A percentile compares a stretch with the other conserved stretches of the same genome.
Evolutionary conservation across 192 early-diverging fungal species (phyloP).

Genomic region (Ambispora gerdemannii): DNA sequence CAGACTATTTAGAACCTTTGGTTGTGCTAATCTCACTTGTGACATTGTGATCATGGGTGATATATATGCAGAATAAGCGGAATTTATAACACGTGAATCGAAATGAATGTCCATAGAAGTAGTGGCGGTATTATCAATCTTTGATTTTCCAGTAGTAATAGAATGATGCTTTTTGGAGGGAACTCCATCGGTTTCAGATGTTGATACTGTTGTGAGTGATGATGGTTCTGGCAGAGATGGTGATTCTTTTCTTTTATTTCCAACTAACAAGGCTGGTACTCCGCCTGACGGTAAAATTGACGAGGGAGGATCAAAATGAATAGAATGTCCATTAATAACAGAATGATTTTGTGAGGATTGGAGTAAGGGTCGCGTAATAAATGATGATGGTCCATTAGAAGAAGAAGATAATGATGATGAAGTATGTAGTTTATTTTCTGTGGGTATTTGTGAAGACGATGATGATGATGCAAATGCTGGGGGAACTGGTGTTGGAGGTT

Average conservation of each 20-base stretch:
- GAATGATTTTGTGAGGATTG: neutral
- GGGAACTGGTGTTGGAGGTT: neutral
- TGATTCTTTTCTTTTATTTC: constrained; percentile 48
- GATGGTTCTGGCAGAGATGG: constrained; percentile 27
- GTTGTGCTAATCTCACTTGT: constrained; percentile 46
- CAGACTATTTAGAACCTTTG: constrained; percentile 36
- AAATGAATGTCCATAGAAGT: constrained; percentile 24
- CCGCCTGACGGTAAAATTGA: constrained; percentile 38
- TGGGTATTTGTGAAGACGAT: neutral
- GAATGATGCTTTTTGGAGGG: constrained; percentile 30
- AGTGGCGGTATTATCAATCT: too few species aligned
- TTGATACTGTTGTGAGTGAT: too few species aligned
- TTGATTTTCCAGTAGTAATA: constrained; percentile 32
- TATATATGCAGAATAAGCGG: constrained; percentile 38
- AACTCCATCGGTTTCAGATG: constrained; percentile 13
- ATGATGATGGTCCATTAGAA: neutral
- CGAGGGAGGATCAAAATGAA: constrained; percentile 40
- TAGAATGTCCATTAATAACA: neutral
- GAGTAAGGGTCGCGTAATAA: neutral
- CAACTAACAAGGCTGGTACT: constrained; percentile 40
- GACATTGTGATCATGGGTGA: constrained; percentile 44
- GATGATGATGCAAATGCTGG: neutral
- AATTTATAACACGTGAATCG: constrained; percentile 30
- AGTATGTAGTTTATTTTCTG: neutral
- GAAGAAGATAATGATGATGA: neutral